Evolutionary conservation across 495 filamentous ascomycete genomes (phyloP).

Genomic region (Amniculicola lignicola): DNA sequence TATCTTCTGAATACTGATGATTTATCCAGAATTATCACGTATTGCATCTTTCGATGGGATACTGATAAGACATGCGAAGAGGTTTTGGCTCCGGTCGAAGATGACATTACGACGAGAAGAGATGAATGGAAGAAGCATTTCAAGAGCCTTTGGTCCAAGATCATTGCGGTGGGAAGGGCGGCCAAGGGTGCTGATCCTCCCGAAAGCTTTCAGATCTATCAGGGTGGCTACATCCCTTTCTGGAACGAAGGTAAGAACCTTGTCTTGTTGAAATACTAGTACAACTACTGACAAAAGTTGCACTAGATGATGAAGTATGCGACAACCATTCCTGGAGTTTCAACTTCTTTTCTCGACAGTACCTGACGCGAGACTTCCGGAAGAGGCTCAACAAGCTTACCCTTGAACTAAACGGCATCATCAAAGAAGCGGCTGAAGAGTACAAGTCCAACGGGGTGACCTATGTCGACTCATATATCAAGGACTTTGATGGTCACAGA

Average conservation of each 20-base stretch:
- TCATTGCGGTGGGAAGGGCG: conserved; percentile 3
- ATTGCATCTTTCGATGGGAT: too few relatives aligned
- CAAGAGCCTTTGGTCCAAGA: not conserved
- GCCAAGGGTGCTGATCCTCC: conserved; percentile 6
- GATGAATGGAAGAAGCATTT: not conserved
- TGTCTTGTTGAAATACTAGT: not conserved
- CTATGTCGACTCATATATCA: not conserved
- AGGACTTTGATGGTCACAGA: not conserved
- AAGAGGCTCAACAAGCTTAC: conserved; percentile 4
- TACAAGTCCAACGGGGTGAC: not conserved
- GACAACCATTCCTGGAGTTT: not conserved
- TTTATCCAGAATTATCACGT: not conserved
- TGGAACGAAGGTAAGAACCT: conserved; percentile 7
- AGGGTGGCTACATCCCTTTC: not conserved
- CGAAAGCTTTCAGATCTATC: conserved; percentile 5
- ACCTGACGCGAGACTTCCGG: not conserved
- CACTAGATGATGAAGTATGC: not conserved
- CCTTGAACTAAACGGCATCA: conserved; percentile 2
- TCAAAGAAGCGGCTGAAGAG: conserved; percentile 2
- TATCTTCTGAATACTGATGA: too few relatives aligned
- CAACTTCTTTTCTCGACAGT: not conserved
- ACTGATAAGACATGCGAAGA: not conserved
- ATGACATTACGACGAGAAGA: not conserved
- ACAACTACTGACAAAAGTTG: not conserved
- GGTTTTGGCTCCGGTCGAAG: not conserved